Base-by-base conservation (phyloP, 139 green algal species). In the Chlorella sp. region DNA sequence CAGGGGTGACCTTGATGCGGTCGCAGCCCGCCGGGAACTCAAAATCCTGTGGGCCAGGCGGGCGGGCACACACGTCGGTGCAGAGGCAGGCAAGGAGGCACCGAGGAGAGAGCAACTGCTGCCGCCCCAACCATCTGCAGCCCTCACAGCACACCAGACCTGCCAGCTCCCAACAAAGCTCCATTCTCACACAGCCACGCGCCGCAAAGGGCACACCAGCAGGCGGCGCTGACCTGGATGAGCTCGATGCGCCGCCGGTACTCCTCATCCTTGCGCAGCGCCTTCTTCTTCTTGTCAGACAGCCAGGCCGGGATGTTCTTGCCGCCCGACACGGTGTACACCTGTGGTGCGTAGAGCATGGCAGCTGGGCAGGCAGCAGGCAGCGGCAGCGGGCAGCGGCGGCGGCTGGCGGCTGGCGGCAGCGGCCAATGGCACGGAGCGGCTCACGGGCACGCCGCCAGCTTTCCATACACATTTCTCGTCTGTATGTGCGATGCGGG, bases 271-370 rank as follows among this genome's bases (percentile, higher is more conserved):
- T 97, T 99, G 15, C 92, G 90, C 32, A 98, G 93, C 11, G 93
- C 93, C 30, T 94, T 92, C 89, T 97, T 97, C 91, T 99, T 98
- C 82, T 96, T 96, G 77, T 98, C 96, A 0, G 92, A 94, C 32
- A 99, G 85, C 98, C 98, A 99, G 30, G 97, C 87, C 14, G 98
- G 97, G 81, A 98, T 61, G 37, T 88, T 96, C 91, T 98, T 98
- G 85, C 96, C 95, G 34, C 93, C 95, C n/a, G 95, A 92, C 12
- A 99, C 94, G 81, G 97, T 97, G 91, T 99, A 99, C 7, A 98
- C 96, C 96, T 98, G 92, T 30, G 68, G 22, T 32, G 32, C 1
- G 60, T 18, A 0, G 40, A 19, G 78, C 9, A 64, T 1, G 7
- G n/a, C 9, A n/a, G 16, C 34, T 37, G n/a, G 7, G 57, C 22